A percentile compares a stretch with the other conserved stretches of the same genome.
These are phyloP conservation scores for Kondoa malvinella DNA, from an alignment of 768 basidiomycete genomes.

Conservation along the genomic window DNA sequence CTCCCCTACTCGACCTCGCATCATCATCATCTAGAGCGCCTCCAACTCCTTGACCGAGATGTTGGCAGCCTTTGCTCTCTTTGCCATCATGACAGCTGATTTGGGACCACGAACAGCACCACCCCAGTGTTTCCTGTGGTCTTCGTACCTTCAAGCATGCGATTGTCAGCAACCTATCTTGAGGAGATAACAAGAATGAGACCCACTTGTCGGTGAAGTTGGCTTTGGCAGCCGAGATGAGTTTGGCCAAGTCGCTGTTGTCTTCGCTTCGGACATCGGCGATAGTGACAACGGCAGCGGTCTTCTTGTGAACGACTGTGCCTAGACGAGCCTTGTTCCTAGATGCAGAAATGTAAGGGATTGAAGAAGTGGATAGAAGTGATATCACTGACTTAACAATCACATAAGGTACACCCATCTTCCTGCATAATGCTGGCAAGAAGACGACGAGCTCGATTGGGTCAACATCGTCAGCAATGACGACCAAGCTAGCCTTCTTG, in stretches of 20 bases:
- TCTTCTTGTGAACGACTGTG: constrained; percentile 95
- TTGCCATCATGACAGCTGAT: constrained; percentile 20
- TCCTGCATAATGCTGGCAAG: constrained; percentile 92
- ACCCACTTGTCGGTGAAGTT: constrained; percentile 59
- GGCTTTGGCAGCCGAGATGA: constrained; percentile 83
- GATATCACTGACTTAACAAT: constrained; percentile 52
- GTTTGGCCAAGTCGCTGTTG: constrained; percentile 73
- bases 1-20: too few species aligned
- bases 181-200: neutral
- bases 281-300: constrained; percentile 71
- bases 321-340: constrained; percentile 86
- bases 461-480: constrained; percentile 96
- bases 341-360: neutral
- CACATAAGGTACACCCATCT: constrained; percentile 98
- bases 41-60: neutral
- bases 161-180: neutral
- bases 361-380: neutral
- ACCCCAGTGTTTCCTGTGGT: constrained; percentile 80
- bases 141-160: constrained; percentile 62
- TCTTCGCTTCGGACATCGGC: constrained; percentile 94
- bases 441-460: constrained; percentile 98
- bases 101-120: constrained; percentile 92
- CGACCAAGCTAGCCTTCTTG: constrained; percentile 90
- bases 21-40: neutral
- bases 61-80: constrained; percentile 14